A percentile compares a stretch with the other conserved stretches of the same genome.
These are phyloP conservation scores for Lentinus polychrous DNA, from an alignment of 1,284 basidiomycete species.

Conservation along the genomic window DNA sequence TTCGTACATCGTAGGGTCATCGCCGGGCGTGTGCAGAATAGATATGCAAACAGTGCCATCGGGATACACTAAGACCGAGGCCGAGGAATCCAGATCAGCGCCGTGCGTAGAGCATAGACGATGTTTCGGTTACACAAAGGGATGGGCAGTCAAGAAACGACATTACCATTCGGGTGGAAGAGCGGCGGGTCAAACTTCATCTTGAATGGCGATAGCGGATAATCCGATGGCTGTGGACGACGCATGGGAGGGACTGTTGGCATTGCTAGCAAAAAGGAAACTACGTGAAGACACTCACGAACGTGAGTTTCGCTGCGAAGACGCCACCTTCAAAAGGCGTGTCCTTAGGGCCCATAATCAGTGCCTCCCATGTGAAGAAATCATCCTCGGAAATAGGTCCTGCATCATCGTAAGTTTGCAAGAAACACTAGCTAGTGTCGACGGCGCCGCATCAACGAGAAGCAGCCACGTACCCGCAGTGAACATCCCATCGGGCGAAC, in stretches of 20 bases:
- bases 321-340: constrained; percentile 99
- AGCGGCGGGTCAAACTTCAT: constrained; percentile 98
- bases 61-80: constrained; percentile 4
- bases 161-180: constrained; percentile 94
- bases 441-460: constrained; percentile 2
- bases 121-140: too few species aligned
- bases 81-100: constrained; percentile 1
- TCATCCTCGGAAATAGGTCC: constrained; percentile 91
- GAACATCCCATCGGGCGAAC: constrained; percentile 89
- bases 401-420: constrained; percentile 20
- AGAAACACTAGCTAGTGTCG: too few species aligned
- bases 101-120: too few species aligned
- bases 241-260: background rate
- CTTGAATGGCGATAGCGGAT: constrained; percentile 94
- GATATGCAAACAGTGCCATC: constrained; percentile 4
- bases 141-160: background rate
- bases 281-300: constrained; percentile 52
- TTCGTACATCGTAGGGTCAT: constrained; percentile 89
- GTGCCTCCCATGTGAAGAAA: constrained; percentile 97
- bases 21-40: constrained; percentile 82
- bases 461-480: constrained; percentile 62
- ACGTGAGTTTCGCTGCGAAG: constrained; percentile 88
- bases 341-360: constrained; percentile 94
- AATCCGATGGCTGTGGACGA: constrained; percentile 70
- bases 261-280: background rate